Base-by-base conservation (phyloP, 2,329 filamentous ascomycete genomes). In the Metarhizium brunneum region DNA sequence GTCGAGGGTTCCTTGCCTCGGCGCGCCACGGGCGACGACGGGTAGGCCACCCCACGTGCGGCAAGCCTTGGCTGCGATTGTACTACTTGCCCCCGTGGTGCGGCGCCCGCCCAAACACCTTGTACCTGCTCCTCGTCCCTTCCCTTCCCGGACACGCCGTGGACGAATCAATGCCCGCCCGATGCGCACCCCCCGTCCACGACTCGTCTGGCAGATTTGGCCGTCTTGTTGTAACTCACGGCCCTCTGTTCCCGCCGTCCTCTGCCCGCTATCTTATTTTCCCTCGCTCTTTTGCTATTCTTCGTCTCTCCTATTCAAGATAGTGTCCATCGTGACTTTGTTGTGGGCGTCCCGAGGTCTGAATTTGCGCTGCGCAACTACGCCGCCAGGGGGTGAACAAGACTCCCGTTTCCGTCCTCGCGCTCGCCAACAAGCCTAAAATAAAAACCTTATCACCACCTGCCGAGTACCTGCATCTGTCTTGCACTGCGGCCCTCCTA, bases 41-140 rank as follows among this genome's bases (percentile, higher is more conserved):
- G 36, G 3, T 8, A 11, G 36, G 40, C 13, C 43, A 42, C 18
- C 18, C 60, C 60, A 61, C 60, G 60, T 61, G 60, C 57, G 20
- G 53, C 30, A 60, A 52, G 59, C 55, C 54, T 56, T 61, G 60
- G 60, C 60, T 60, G 51, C 51, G 54, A 52, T 54, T 54, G 42
- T 43, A 32, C 32, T 35, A 16, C 20, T n/a, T 32, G 25, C 10
- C 32, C n/a, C 3, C 35, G 13, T 29, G 40, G 16, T 35, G 36
- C n/a, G 32, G 29, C 30, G 20, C 42, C 42, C 30, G 14, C 42
- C 51, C 18, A 13, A 45, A 45, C 10, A 25, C 42, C 42, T 25
- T 25, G 25, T 25, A 25, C 25, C 25, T 25, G 25, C 25, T 25
- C 25, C 25, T 25, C 25, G 25, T 25, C 25, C 25, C 25, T 25